phyloP scores from a whole-genome alignment of 2,329 filamentous ascomycete species.

The Aspergillus versicolor region DNA sequence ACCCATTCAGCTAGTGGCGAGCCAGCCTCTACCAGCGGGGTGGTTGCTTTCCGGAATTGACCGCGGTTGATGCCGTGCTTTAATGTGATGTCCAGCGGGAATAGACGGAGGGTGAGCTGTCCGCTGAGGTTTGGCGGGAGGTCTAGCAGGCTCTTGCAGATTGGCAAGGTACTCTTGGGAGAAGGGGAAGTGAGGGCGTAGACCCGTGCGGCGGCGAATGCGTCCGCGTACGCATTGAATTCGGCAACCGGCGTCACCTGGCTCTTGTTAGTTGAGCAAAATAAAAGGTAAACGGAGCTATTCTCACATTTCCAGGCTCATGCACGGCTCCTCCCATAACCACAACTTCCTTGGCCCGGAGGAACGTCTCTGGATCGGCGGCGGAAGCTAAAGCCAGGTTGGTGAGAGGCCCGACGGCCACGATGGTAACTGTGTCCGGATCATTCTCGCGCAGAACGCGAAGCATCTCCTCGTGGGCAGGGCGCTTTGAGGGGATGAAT shows the following conservation, averaged over 20 bases:
- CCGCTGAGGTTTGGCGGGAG: slow-evolving; percentile 67
- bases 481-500: slow-evolving; percentile 73
- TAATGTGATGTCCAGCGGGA: slow-evolving; percentile 75
- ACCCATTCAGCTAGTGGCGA: slow-evolving; percentile 75
- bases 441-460: slow-evolving; percentile 79
- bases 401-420: slow-evolving; percentile 88
- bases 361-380: slow-evolving; percentile 83
- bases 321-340: slow-evolving; percentile 92
- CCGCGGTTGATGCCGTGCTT: slow-evolving; percentile 64
- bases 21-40: slow-evolving; percentile 57
- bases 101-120: slow-evolving; percentile 66
- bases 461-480: slow-evolving; percentile 85
- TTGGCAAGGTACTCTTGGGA: slow-evolving; percentile 80
- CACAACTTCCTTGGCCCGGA: slow-evolving; percentile 84
- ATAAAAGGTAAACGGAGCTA: too few relatives aligned
- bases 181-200: slow-evolving; percentile 73
- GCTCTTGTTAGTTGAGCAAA: neutral
- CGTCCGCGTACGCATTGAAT: slow-evolving; percentile 93
- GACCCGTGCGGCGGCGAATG: slow-evolving; percentile 71
- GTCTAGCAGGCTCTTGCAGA: slow-evolving; percentile 50
- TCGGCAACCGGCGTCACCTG: slow-evolving; percentile 74
- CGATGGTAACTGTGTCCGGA: slow-evolving; percentile 79
- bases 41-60: slow-evolving; percentile 59
- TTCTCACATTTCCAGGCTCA: slow-evolving; percentile 73
- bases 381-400: slow-evolving; percentile 87